A percentile compares a stretch with the other conserved stretches of the same genome.
Evolutionary conservation across 2,329 filamentous ascomycete species (phyloP).

Genomic region (Dactylonectria estremocensis): DNA sequence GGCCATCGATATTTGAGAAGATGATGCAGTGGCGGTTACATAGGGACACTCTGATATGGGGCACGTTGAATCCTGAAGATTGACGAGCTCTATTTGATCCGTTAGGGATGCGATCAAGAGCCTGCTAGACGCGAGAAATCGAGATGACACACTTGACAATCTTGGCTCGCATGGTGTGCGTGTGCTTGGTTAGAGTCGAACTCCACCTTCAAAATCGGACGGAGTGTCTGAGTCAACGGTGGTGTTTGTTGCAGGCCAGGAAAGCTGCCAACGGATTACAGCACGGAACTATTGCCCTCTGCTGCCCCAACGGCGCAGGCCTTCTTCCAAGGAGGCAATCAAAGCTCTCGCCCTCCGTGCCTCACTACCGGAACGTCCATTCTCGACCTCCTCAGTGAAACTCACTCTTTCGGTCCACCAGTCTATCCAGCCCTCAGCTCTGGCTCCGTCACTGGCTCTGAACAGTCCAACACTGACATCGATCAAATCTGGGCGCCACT

Average conservation of each 20-base stretch:
- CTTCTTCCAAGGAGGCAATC: slow-evolving; percentile 17
- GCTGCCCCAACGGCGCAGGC: not conserved
- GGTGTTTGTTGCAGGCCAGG: not conserved
- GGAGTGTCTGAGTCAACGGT: no score
- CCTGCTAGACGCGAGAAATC: slow-evolving; percentile 2
- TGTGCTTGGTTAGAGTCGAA: no score
- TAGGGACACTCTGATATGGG: slow-evolving; percentile 27
- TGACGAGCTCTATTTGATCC: no score
- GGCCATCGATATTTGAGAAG: slow-evolving; percentile 14
- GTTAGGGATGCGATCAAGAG: no score
- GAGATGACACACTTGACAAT: not conserved
- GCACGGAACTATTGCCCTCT: not conserved
- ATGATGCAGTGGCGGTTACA: slow-evolving; percentile 18
- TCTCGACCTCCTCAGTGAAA: slow-evolving; percentile 66
- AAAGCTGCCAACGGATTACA: not conserved
- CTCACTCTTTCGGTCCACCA: slow-evolving; percentile 74
- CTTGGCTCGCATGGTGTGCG: not conserved
- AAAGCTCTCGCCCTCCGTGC: slow-evolving; percentile 12
- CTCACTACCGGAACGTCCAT: slow-evolving; percentile 10
- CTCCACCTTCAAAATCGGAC: no score
- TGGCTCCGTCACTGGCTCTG: slow-evolving; percentile 64
- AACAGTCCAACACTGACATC: slow-evolving; percentile 76
- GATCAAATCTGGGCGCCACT: slow-evolving; percentile 67
- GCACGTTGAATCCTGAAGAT: not conserved
- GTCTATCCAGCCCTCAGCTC: slow-evolving; percentile 72